Base-by-base conservation (phyloP, 225 moss, liverwort and hornwort species). In the Anthoceros angustus region DNA sequence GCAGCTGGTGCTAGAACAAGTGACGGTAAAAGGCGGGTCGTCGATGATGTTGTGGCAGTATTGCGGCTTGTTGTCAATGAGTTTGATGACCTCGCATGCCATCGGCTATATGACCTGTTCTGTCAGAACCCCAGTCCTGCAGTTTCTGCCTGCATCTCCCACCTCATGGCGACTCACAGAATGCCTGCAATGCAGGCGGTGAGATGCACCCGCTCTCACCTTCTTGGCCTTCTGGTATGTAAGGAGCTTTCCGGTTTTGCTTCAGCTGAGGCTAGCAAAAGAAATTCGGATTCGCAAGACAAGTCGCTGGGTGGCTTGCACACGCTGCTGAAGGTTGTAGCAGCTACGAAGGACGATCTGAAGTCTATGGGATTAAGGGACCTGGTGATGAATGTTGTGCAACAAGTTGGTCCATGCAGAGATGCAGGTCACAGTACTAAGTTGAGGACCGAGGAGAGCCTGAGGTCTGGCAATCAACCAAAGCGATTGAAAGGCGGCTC, bases 21-120 rank as follows among this genome's bases (percentile, higher is more conserved):
- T 41, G 66, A 66, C 10, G 9, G 16, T 23, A 66, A 16, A 18
- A 39, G 66, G 16, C 12, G 41, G 0, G 66, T 43, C 18, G 7
- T 66, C 42, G 66, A 66, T 11, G 66, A 66, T 66, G 66, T 42
- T 0, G 5, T 66, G 66, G 66, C 66, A 12, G 42, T 41, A 14
- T 23, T 66, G 10, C 32, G 66, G 42, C 18, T 66, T 11, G 66
- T 66, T 40, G 42, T 24, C 32, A 66, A 41, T 1, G 66, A 66
- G 10, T 20, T 8, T 41, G 66, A 66, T n/a, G 66, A 66, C 20
- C 20, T 41, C 18, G 40, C 66, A 40, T 66, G 39, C 12, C 41
- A 24, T 14, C 66, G 42, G 66, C 42, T 66, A n/a, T 12, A 41
- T 40, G 66, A 11, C 42, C 66, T 41, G 7, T 40, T 66, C 9